phyloP scores from a whole-genome alignment of 805 yeast species.

The Candida chauliodis region DNA sequence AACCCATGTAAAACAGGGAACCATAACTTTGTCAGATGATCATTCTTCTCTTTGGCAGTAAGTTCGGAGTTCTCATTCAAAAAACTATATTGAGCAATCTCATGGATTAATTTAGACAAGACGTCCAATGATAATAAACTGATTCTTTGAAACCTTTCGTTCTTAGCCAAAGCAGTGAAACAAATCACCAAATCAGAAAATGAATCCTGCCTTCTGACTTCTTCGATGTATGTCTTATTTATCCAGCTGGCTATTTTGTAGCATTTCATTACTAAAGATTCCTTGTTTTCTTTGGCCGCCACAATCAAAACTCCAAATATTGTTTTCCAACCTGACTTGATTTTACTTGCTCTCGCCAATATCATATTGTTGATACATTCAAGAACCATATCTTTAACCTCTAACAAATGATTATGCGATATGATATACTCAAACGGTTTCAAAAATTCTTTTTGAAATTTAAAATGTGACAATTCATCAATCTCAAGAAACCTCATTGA shows the following conservation, averaged over 20 bases:
- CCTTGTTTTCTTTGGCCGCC: conserved; percentile 63
- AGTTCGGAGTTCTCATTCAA: conserved; percentile 15
- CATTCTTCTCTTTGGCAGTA: conserved; percentile 12
- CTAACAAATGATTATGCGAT: conserved; percentile 58
- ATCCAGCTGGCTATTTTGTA: conserved; percentile 62
- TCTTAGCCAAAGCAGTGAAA: conserved; percentile 78
- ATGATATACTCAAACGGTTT: conserved; percentile 85
- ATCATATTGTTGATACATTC: conserved; percentile 89
- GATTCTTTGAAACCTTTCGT: conserved; percentile 73
- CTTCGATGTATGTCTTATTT: conserved; percentile 56
- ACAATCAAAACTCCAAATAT: conserved; percentile 73
- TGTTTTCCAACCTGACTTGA: conserved; percentile 94
- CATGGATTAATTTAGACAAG: conserved; percentile 57
- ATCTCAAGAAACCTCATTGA: conserved; percentile 89
- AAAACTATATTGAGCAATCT: conserved; percentile 48
- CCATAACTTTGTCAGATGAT: conserved; percentile 61
- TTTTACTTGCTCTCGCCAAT: conserved; percentile 63
- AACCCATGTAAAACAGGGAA: conserved; percentile 83
- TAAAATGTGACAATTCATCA: conserved; percentile 93
- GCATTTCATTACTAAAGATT: conserved; percentile 58
- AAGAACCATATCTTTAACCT: conserved; percentile 82
- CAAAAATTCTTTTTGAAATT: conserved; percentile 90
- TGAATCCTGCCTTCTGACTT: conserved; percentile 68
- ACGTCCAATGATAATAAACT: conserved; percentile 80
- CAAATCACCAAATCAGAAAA: conserved; percentile 65